These are phyloP conservation scores for Calonectria leucothoes DNA, from an alignment of 2,329 filamentous ascomycete species.

Conservation along the genomic window DNA sequence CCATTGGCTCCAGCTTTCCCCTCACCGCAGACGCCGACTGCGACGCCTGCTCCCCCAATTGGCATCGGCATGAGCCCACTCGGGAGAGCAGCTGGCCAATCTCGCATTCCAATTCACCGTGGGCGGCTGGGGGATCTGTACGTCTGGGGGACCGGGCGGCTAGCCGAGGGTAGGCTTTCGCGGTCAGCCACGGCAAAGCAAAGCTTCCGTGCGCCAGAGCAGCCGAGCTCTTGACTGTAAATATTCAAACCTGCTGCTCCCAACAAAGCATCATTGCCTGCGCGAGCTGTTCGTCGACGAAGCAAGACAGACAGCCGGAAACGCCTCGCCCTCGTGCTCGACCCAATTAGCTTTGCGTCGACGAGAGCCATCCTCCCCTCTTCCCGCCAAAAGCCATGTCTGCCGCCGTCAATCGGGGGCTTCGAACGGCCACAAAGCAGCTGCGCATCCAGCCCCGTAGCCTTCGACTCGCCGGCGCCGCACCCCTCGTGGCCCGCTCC, in stretches of 20 bases:
- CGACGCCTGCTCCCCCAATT: neutral
- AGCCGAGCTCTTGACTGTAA: conserved; percentile 41
- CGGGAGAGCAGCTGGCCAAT: conserved; percentile 2
- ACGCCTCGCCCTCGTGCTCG: neutral
- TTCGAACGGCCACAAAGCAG: conserved; percentile 66
- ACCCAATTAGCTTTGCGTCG: conserved; percentile 3
- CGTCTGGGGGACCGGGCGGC: conserved; percentile 30
- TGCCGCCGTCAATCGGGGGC: conserved; percentile 63
- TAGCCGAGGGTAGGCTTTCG: conserved; percentile 42
- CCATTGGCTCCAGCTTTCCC: conserved; percentile 10
- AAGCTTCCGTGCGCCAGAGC: conserved; percentile 16
- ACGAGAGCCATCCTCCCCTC: neutral
- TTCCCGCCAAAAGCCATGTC: conserved; percentile 56
- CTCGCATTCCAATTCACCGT: neutral
- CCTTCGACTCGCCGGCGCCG: conserved; percentile 49
- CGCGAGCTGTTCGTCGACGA: neutral
- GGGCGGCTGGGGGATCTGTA: conserved; percentile 14
- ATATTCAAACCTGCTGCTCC: conserved; percentile 29
- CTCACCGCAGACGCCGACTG: neutral
- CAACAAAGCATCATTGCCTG: neutral
- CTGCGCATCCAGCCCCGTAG: conserved; percentile 58
- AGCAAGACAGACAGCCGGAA: neutral
- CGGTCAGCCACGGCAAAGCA: conserved; percentile 41
- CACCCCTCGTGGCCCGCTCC: conserved; percentile 50
- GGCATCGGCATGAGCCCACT: conserved; percentile 19